phyloP scores from a whole-genome alignment of 2,329 filamentous ascomycete genomes.

The Dactylellina parvicollis region DNA sequence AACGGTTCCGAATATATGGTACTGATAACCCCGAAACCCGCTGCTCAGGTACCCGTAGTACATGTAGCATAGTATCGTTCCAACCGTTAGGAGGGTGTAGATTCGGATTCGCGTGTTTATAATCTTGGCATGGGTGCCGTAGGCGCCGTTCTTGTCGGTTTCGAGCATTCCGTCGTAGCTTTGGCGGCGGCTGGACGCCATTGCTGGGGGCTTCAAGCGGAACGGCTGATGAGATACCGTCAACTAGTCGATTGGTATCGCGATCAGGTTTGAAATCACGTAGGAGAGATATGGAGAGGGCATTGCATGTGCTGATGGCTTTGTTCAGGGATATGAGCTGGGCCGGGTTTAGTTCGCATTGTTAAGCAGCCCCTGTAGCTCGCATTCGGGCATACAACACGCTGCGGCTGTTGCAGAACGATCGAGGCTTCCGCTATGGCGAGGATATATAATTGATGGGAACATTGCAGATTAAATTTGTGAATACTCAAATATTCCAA shows the following conservation, averaged over 20 bases:
- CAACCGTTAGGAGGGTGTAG: constrained; percentile 47
- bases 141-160: constrained; percentile 28
- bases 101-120: constrained; percentile 48
- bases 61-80: constrained; percentile 51
- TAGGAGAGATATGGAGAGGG: background rate
- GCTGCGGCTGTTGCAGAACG: background rate
- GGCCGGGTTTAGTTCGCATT: constrained; percentile 2
- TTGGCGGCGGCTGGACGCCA: constrained; percentile 17
- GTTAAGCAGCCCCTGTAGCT: constrained; percentile 16
- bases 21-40: constrained; percentile 41
- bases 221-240: background rate
- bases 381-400: background rate
- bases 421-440: background rate
- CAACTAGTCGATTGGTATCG: constrained; percentile 7
- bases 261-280: background rate
- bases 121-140: constrained; percentile 9
- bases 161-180: constrained; percentile 17
- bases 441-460: background rate
- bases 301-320: background rate
- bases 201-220: constrained; percentile 5
- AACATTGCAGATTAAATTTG: too few species aligned
- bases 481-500: too few species aligned
- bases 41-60: constrained; percentile 45
- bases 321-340: constrained; percentile 5
- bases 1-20: constrained; percentile 18